Conservation (phyloP, 1,139 yeast genomes). For the Zygoascus meyerae region DNA sequence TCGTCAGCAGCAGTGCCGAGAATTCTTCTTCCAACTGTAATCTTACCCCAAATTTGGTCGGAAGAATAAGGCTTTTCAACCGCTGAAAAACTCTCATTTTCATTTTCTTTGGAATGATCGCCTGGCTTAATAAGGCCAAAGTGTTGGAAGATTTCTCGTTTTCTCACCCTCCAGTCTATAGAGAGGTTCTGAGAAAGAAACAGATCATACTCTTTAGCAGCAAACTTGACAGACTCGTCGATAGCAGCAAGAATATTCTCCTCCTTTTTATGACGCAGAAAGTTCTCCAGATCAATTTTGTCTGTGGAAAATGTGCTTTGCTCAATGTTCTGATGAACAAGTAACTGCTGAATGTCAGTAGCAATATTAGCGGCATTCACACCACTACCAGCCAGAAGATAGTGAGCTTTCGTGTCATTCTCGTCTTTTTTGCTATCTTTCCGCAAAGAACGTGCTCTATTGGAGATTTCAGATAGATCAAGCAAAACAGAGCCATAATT, state of each 20-base stretch:
- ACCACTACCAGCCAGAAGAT: slow-evolving; percentile 84
- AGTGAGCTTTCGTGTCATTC: slow-evolving; percentile 81
- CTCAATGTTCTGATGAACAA: slow-evolving; percentile 24
- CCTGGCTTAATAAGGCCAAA: slow-evolving; percentile 43
- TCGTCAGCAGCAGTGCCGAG: slow-evolving; percentile 34
- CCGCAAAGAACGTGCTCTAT: slow-evolving; percentile 60
- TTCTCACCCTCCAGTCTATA: slow-evolving; percentile 77
- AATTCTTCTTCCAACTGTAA: slow-evolving; percentile 32
- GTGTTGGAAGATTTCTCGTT: slow-evolving; percentile 63
- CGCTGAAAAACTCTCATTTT: not conserved
- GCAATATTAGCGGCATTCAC: slow-evolving; percentile 84
- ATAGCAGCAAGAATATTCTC: slow-evolving; percentile 79
- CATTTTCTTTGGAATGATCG: not conserved
- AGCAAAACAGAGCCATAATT: slow-evolving; percentile 69
- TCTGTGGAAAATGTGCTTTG: slow-evolving; percentile 24
- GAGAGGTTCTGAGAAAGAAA: slow-evolving; percentile 68
- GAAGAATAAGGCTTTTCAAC: slow-evolving; percentile 1
- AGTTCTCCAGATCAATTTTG: slow-evolving; percentile 30
- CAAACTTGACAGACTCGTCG: slow-evolving; percentile 68
- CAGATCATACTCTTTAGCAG: slow-evolving; percentile 77
- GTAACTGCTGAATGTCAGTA: slow-evolving; percentile 42
- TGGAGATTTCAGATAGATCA: slow-evolving; percentile 70
- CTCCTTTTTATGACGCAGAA: slow-evolving; percentile 62
- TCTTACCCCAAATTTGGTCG: slow-evolving; percentile 28
- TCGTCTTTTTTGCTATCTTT: slow-evolving; percentile 36